Evolutionary conservation across 352 stramenopile genomes (phyloP), one percentile per base, ranked within the genome.

Genomic region (Phytophthora hibernalis): DNA sequence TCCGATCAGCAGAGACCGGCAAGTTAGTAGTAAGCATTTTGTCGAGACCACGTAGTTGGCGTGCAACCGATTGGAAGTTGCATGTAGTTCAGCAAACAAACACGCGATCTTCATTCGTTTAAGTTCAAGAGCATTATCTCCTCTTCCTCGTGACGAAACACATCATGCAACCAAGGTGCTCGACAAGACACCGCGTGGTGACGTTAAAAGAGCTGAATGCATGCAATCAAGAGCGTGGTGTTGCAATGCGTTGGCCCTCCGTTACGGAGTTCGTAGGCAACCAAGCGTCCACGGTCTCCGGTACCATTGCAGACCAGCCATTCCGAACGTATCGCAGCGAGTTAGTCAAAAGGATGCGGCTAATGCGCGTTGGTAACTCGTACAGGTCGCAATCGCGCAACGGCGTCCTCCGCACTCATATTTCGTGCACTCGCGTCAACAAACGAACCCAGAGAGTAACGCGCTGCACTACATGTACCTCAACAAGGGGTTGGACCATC

Each of bases 1-100:
- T 62, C 67, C 67, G 67, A 45, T 55, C 37, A 9, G 50, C 50
- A 40, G 44, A 65, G 61, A 57, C 56, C 66, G 66, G 56, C 61
- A 69, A 78, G 70, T 75, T 69, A 75, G 66, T 78, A 75, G 61
- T 75, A 65, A 75, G 61, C 65, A 28, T 66, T 73, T 75, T 76
- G 70, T 79, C 53, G 57, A 73, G 67, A 73, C 37, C 61, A 73
- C 55, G 49, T 60, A 61, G 61, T 65, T 26, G 51, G 42, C 37
- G 52, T 68, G 71, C 61, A 79, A 61, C 61, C 71, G 50, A 68
- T 61, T 70, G 71, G 71, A 70, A 79, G 66, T 79, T 79, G 71
- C 62, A 76, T 50, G 48, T 61, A 63, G 24, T 58, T 68, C 72
- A 65, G 18, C 40, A 61, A 58, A 53, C 51, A 62, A 72, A 69